phyloP scores from a whole-genome alignment of 1,284 basidiomycete genomes.

The Leccinum subrobustum region DNA sequence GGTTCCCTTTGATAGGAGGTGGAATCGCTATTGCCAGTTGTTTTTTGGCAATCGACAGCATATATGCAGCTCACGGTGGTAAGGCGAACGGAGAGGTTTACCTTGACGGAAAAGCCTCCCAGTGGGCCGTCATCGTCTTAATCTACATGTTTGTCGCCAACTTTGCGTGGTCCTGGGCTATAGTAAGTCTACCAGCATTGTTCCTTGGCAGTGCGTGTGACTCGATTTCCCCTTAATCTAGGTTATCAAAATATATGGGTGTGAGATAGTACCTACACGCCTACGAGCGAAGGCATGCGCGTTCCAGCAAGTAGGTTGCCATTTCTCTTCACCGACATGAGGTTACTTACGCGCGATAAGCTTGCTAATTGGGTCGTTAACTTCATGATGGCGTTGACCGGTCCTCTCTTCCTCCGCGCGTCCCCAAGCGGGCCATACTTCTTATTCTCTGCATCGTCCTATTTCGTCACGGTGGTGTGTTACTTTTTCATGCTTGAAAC shows the following conservation, averaged over 20 bases:
- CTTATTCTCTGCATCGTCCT: constrained; percentile 42
- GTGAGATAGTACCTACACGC: constrained; percentile 33
- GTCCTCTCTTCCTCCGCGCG: constrained; percentile 45
- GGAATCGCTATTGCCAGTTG: constrained; percentile 43
- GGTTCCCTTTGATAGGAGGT: constrained; percentile 44
- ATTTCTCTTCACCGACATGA: constrained; percentile 30
- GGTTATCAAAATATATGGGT: constrained; percentile 33
- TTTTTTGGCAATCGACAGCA: constrained; percentile 39
- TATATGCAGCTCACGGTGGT: constrained; percentile 42
- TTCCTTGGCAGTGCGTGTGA: neutral
- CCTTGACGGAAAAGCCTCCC: constrained; percentile 26
- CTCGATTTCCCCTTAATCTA: constrained; percentile 9
- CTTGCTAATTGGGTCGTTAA: constrained; percentile 37
- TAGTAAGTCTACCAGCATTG: constrained; percentile 19
- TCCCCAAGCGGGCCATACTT: constrained; percentile 50
- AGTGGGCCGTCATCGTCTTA: constrained; percentile 46
- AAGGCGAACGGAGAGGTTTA: constrained; percentile 26
- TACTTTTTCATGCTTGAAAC: constrained; percentile 46
- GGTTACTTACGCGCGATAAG: constrained; percentile 23
- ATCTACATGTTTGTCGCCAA: constrained; percentile 46
- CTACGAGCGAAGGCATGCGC: constrained; percentile 35
- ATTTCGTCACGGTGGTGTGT: constrained; percentile 40
- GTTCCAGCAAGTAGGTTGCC: constrained; percentile 41
- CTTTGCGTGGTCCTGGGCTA: constrained; percentile 34
- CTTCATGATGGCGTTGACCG: constrained; percentile 45